Evolutionary conservation across 176 grass and related monocot genomes (phyloP).

Genomic region (Metroxylon sagu): DNA sequence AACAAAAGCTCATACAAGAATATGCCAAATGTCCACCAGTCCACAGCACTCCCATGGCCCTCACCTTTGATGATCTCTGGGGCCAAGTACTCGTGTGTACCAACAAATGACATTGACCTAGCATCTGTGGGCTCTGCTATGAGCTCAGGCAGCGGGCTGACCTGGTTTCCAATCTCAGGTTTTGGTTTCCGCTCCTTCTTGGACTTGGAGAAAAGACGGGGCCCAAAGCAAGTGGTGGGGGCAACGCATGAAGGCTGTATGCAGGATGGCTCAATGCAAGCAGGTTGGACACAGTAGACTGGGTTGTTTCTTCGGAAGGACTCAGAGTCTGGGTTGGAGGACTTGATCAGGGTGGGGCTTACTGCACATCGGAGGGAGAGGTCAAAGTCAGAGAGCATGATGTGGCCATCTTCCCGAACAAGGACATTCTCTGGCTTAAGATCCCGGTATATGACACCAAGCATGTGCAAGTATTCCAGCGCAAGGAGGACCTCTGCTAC

Average conservation of each 20-base stretch:
- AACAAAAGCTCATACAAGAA: constrained; percentile 90
- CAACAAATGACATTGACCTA: constrained; percentile 79
- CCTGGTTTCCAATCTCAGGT: constrained; percentile 72
- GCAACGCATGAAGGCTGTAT: constrained; percentile 56
- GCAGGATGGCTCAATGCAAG: constrained; percentile 61
- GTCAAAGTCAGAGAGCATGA: constrained; percentile 87
- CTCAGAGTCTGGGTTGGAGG: constrained; percentile 43
- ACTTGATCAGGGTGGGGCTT: constrained; percentile 57
- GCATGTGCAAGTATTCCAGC: constrained; percentile 89
- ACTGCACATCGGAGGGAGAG: constrained; percentile 64
- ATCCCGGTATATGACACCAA: constrained; percentile 81
- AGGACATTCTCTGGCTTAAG: constrained; percentile 90
- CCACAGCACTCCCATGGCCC: constrained; percentile 86
- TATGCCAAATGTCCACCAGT: constrained; percentile 95
- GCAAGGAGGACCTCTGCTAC: constrained; percentile 85
- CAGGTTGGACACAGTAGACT: constrained; percentile 38
- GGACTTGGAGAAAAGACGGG: constrained; percentile 64
- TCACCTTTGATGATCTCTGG: constrained; percentile 94
- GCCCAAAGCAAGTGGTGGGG: constrained; percentile 72
- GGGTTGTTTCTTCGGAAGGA: constrained; percentile 36
- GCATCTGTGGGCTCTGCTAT: constrained; percentile 87
- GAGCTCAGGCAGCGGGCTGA: constrained; percentile 69
- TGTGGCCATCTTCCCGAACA: constrained; percentile 81
- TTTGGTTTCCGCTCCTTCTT: constrained; percentile 73
- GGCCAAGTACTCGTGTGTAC: constrained; percentile 88